Conservation (phyloP, 768 basidiomycete species). For the Cystobasidium onofrii region DNA sequence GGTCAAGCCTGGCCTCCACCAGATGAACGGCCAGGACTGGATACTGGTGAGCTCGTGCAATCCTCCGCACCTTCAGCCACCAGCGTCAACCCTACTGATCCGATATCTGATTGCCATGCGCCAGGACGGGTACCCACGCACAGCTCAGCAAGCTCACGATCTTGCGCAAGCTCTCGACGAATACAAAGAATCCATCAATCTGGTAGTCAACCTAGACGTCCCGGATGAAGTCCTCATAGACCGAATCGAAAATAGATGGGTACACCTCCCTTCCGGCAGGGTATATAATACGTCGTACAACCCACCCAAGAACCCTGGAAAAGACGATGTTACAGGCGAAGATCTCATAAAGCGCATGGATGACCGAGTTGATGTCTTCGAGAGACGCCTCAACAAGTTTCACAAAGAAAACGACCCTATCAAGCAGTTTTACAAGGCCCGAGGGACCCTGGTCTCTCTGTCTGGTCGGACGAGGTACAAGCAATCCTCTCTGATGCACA, state of each 20-base stretch:
- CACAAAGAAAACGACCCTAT: constrained; percentile 26
- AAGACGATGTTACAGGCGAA: constrained; percentile 56
- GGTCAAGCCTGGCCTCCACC: constrained; percentile 63
- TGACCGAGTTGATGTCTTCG: constrained; percentile 20
- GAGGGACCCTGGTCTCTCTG: constrained; percentile 12
- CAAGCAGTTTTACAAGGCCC: not conserved
- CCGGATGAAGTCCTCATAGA: constrained; percentile 73
- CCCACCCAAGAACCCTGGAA: constrained; percentile 65
- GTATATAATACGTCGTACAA: constrained; percentile 83
- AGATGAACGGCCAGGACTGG: constrained; percentile 45
- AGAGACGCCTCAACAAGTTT: constrained; percentile 11
- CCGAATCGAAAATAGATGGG: constrained; percentile 58
- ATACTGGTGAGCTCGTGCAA: not conserved
- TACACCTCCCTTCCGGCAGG: constrained; percentile 74
- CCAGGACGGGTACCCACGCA: constrained; percentile 78
- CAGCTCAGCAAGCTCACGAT: constrained; percentile 69
- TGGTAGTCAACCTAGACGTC: constrained; percentile 81
- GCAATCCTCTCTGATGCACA: not conserved
- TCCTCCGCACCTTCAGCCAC: too few species aligned
- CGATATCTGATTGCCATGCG: too few species aligned
- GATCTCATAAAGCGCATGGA: constrained; percentile 28
- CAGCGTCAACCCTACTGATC: too few species aligned
- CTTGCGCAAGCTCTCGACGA: constrained; percentile 62
- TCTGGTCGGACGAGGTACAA: constrained; percentile 17
- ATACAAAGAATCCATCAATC: constrained; percentile 54